phyloP scores from a whole-genome alignment of 176 grass and related monocot genomes.

The Zea luxurians region DNA sequence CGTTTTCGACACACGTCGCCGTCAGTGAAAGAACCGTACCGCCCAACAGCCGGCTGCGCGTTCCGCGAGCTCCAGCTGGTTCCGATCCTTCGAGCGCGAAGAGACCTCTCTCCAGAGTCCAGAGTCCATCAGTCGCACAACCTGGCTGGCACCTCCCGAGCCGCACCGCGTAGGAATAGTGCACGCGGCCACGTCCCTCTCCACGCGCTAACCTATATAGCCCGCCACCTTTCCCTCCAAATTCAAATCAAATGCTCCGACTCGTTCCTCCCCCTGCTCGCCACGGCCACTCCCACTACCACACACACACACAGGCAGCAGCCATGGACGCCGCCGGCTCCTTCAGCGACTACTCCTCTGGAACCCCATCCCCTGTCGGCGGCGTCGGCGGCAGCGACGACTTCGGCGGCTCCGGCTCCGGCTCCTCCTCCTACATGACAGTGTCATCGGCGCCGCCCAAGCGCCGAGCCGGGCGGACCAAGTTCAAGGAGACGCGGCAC shows the following conservation, averaged over 20 bases:
- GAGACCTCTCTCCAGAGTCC: neutral
- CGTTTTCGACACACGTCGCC: constrained; percentile 30
- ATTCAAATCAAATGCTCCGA: constrained; percentile 35
- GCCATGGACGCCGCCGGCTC: constrained; percentile 28
- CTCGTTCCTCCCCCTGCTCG: neutral
- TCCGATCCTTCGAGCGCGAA: constrained; percentile 13
- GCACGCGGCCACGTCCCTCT: constrained; percentile 45
- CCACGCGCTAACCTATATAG: constrained; percentile 57
- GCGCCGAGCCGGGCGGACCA: constrained; percentile 77
- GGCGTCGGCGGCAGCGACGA: constrained; percentile 10
- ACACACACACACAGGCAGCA: neutral
- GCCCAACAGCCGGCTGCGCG: constrained; percentile 37
- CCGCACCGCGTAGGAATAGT: constrained; percentile 43
- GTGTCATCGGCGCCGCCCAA: constrained; percentile 81
- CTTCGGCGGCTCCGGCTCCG: too few relatives aligned
- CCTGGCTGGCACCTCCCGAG: constrained; percentile 52
- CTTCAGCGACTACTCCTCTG: constrained; percentile 49
- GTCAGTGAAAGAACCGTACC: constrained; percentile 3
- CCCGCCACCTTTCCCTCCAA: constrained; percentile 41
- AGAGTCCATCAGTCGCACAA: constrained; percentile 33
- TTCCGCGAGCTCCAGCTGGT: constrained; percentile 51
- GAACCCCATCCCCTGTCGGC: constrained; percentile 33
- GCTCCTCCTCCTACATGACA: constrained; percentile 61
- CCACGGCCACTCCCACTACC: neutral
- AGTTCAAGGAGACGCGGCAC: constrained; percentile 95